Base-by-base conservation (phyloP, 495 filamentous ascomycete genomes). In the Aspergillus taichungensis region DNA sequence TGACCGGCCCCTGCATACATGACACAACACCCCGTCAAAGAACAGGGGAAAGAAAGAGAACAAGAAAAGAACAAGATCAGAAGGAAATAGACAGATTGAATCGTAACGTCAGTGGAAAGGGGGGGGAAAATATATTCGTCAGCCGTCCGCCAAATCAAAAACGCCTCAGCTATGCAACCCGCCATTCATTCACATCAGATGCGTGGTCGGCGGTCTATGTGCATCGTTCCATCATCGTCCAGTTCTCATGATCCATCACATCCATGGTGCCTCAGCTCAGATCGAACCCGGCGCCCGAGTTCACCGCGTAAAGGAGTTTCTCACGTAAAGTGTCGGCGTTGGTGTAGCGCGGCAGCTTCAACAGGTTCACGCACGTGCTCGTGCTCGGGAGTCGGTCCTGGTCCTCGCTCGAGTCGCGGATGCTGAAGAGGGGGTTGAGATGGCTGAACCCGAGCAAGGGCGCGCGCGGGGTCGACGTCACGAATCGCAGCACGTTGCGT, bases 331-430 rank as follows among this genome's bases (percentile, higher is more conserved):
- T 71, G 41, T 65, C 66, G 43, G 73, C 75, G 38, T 72, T 79
- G 13, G 55, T 67, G 63, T 97, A 99, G 40, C 83, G 80, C 13
- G 92, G 92, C 51, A 99, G 70, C 68, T 99, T 99, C 31, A 99
- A 62, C 43, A 97, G 63, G 61, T 99, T 99, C 31, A 99, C 88
- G 55, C 92, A 99, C 1, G 92, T 99, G 57, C 92, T 96, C 13
- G 92, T 90, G 59, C 88, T 97, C 18, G 94, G 94, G 35, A 96
- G 67, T 53, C 92, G 66, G 62, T 92, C 75, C 43, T 77, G 62
- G 56, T 97, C 89, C 30, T 71, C 71, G 6, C 91, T 87, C 0
- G 84, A 83, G 61, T 97, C 92, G 6, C 92, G 69, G 39, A 99
- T 96, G 51, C 81, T 89, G 58, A 99, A 99, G 31, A 73, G 71